Conservation (phyloP, 2,329 filamentous ascomycete species). For the Colletotrichum brevisporum region DNA sequence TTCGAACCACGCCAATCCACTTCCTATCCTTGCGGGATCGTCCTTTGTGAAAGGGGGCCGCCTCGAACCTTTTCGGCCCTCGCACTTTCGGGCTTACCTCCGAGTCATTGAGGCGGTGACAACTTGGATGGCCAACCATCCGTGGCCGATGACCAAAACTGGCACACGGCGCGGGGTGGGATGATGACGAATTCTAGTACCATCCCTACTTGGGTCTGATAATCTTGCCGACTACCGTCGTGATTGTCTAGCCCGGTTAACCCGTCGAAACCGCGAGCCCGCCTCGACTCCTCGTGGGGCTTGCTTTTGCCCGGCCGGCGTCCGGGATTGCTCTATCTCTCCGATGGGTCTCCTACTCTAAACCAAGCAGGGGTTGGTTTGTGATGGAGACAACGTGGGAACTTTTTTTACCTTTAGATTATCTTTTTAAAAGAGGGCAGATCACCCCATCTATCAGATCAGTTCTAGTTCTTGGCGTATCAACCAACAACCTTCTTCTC, state of each 20-base stretch:
- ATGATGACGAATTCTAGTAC: slow-evolving; percentile 22
- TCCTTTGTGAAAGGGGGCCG: slow-evolving; percentile 11
- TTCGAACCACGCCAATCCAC: slow-evolving; percentile 11
- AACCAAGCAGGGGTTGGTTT: background rate
- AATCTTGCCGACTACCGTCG: slow-evolving; percentile 2
- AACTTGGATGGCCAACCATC: slow-evolving; percentile 4
- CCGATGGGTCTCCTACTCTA: slow-evolving; percentile 2
- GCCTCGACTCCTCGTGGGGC: too few relatives aligned
- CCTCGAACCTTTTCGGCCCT: slow-evolving; percentile 12
- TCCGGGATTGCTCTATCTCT: slow-evolving; percentile 9
- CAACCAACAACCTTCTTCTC: background rate
- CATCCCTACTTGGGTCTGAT: background rate
- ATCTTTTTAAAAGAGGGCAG: slow-evolving; percentile 3
- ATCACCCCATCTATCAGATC: background rate
- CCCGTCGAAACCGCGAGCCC: background rate
- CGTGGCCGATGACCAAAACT: background rate
- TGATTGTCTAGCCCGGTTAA: background rate
- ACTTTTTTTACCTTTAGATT: background rate
- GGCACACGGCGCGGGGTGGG: background rate
- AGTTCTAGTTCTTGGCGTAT: background rate
- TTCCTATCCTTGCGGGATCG: slow-evolving; percentile 2
- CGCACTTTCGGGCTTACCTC: slow-evolving; percentile 10
- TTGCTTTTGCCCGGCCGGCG: slow-evolving; percentile 6
- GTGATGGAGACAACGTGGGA: background rate
- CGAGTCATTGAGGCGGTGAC: slow-evolving; percentile 1